Base-by-base conservation (phyloP, 169 alveolate genomes). In the Babesia caballi region DNA sequence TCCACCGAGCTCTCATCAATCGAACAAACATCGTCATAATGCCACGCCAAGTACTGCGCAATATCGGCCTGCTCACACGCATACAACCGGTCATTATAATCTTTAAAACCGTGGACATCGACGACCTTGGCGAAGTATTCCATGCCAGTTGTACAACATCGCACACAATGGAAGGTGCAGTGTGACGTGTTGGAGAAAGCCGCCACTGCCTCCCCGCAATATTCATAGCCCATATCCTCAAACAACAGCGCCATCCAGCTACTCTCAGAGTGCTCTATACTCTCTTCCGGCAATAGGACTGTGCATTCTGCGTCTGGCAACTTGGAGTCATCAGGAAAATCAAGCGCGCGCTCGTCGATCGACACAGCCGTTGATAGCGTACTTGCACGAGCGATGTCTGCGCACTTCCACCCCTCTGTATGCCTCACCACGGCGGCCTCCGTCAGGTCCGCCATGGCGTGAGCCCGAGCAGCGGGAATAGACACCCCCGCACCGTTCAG, bases 51-150 rank as follows among this genome's bases (percentile, higher is more conserved):
- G 21, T 66, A 36, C 35, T 66, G 33, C 15, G 66, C 61, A 25
- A 66, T 51, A 7, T 5, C 52, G 1, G 49, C 66, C 25, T 36
- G 21, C 25, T 66, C 53, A 50, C 17, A 1, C 21, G 66, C 30
- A 25, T 66, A 12, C 1, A 1, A 6, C 25, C 25, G 7, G 41
- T 9, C 36, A 15, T 23, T 15, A 25, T 14, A 17, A 19, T 2
- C 33, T 2, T 49, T 51, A 9, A 4, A 1, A 5, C 19, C 19
- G 33, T 12, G 40, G 4, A 68, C 14, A n/a, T 68, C 80, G 4
- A 54, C 35, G 2, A 68, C 69, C 59, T 68, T 68, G n/a, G 69
- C 80, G 46, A 68, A n/a, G 36, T 33, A 68, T n/a, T 11, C 61
- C 25, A 15, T 41, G 42, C 19, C 80, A 0, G 80, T 66, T 15